phyloP scores from a whole-genome alignment of 2,329 filamentous ascomycete genomes.

The Phyllosticta capitalensis region DNA sequence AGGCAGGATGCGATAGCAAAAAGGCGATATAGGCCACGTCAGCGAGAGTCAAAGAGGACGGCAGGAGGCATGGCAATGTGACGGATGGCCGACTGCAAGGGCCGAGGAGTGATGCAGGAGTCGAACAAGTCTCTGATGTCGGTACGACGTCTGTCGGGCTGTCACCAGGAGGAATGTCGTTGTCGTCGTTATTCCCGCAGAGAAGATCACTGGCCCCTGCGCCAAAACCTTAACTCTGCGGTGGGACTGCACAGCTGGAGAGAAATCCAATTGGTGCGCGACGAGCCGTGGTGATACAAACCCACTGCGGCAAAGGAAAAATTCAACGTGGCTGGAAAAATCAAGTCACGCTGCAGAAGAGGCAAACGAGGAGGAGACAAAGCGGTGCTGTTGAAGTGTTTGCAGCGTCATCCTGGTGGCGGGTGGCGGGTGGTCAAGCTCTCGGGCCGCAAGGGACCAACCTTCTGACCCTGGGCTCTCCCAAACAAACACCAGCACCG shows the following conservation, averaged over 20 bases:
- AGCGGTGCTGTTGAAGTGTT: too few relatives aligned
- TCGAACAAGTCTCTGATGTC: not conserved
- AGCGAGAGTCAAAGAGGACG: not conserved
- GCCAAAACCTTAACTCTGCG: too few relatives aligned
- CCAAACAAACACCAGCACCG: too few relatives aligned
- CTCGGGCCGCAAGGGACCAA: not conserved
- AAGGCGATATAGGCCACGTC: not conserved
- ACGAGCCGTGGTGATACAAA: not conserved
- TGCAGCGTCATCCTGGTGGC: not conserved
- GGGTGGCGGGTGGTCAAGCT: not conserved
- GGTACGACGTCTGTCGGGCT: not conserved
- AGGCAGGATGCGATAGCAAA: not conserved
- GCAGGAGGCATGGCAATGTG: not conserved
- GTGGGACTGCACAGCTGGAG: not conserved
- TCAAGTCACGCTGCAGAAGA: not conserved
- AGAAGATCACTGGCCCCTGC: too few relatives aligned
- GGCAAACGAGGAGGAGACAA: not conserved
- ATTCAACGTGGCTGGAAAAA: not conserved
- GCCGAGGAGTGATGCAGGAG: not conserved
- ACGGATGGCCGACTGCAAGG: not conserved
- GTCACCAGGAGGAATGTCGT: too few relatives aligned
- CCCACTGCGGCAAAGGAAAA: not conserved
- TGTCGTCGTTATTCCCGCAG: not conserved
- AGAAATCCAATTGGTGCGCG: not conserved
- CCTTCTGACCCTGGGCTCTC: too few relatives aligned